Conservation (phyloP, 129 eudicot species). For the Helianthus tuberosus region DNA sequence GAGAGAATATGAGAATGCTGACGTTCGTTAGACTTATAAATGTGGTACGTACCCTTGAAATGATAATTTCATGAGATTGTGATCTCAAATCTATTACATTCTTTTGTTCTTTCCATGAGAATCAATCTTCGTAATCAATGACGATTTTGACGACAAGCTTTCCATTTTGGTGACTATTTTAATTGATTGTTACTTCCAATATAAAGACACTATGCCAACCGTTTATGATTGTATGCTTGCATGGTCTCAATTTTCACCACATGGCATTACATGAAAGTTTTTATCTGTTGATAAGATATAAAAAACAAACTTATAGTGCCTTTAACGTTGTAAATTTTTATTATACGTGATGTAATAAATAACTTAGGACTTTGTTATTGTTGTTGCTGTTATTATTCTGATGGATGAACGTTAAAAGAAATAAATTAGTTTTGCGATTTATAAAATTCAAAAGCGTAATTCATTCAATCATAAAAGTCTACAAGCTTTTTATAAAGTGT, state of each 20-base stretch:
- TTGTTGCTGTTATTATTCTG: not conserved
- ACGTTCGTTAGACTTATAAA: not conserved
- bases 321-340: not conserved
- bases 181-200: constrained; percentile 24
- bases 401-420: not conserved
- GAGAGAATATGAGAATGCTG: too few species aligned
- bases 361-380: not conserved
- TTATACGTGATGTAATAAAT: too few species aligned
- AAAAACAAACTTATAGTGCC: not conserved
- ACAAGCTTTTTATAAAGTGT: too few species aligned
- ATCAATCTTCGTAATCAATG: constrained; percentile 19
- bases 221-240: not conserved
- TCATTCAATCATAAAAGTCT: too few species aligned
- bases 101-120: not conserved
- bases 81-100: not conserved
- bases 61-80: not conserved
- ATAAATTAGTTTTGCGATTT: not conserved
- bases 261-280: not conserved
- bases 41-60: not conserved
- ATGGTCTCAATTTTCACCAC: not conserved
- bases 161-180: not conserved
- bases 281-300: not conserved
- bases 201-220: not conserved
- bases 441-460: too few species aligned
- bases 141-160: constrained; percentile 3